Conservation (phyloP, 345 rosid species). For the Leavenworthia alabamica region DNA sequence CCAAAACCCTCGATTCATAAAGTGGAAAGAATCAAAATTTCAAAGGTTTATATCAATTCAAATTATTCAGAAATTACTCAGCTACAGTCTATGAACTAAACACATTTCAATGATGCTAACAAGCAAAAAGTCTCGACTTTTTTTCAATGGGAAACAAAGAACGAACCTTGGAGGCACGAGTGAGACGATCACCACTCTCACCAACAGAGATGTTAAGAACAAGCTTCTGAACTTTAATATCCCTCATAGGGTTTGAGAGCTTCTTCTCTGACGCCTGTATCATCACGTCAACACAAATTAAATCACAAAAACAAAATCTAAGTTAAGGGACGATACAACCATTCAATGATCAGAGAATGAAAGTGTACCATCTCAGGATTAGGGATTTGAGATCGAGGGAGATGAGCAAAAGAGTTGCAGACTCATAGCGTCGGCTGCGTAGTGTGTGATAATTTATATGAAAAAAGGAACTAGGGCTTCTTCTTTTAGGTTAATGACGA, state of each 20-base stretch:
- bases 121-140: background rate
- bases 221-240: conserved; percentile 88
- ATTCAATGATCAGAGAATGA: background rate
- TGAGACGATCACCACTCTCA: conserved; percentile 95
- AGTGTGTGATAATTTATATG: conserved; percentile 1
- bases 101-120: background rate
- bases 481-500: conserved; percentile 5
- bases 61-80: background rate
- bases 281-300: background rate
- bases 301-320: background rate
- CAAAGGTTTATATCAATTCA: background rate
- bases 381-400: background rate
- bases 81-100: background rate
- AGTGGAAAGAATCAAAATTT: background rate
- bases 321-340: background rate
- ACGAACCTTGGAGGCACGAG: conserved; percentile 90
- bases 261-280: conserved; percentile 96
- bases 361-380: conserved; percentile 15
- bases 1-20: conserved; percentile 2
- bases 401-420: conserved; percentile 1
- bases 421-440: conserved; percentile 2
- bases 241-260: conserved; percentile 94
- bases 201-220: conserved; percentile 98
- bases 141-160: no score
- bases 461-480: conserved; percentile 28